Percentiles rank a stretch among this genome's conserved stretches.
These are phyloP conservation scores for Pseudogymnoascus pannorum DNA, from an alignment of 2,329 filamentous ascomycete genomes.

Conservation along the genomic window DNA sequence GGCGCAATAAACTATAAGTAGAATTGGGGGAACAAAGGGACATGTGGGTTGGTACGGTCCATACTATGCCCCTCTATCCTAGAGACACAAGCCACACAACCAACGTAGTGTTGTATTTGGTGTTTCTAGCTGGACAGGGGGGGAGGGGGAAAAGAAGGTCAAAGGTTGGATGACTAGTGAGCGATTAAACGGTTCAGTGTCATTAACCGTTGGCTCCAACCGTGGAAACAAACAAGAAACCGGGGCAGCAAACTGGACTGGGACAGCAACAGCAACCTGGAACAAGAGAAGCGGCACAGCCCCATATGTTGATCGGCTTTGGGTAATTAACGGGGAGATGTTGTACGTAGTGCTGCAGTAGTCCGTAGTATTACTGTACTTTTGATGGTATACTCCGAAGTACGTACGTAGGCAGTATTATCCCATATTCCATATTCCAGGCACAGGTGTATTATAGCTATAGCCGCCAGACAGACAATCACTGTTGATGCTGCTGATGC, in stretches of 20 bases:
- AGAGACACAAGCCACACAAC: not conserved
- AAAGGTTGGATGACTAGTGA: not conserved
- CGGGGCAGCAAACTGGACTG: too few species aligned
- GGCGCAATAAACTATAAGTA: not conserved
- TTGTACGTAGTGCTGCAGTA: too few species aligned
- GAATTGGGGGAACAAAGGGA: not conserved
- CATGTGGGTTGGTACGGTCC: not conserved
- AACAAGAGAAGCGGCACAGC: not conserved
- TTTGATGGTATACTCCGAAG: too few species aligned
- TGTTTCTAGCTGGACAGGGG: not conserved
- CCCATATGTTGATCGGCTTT: not conserved
- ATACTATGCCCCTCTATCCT: too few species aligned
- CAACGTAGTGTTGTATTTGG: not conserved
- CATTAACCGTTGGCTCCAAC: not conserved
- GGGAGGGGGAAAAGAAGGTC: not conserved
- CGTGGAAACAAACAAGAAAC: not conserved
- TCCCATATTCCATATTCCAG: too few species aligned
- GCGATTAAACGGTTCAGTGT: not conserved
- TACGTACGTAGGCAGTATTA: too few species aligned
- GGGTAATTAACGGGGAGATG: not conserved
- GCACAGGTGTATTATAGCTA: not conserved
- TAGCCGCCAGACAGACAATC: too few species aligned
- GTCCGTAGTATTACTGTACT: too few species aligned
- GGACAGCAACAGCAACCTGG: too few species aligned
- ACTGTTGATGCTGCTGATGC: too few species aligned